Percentiles rank a stretch among this genome's conserved stretches.
Evolutionary conservation across 352 stramenopile species (phyloP).

Genomic region (Peronosclerospora sorghi): DNA sequence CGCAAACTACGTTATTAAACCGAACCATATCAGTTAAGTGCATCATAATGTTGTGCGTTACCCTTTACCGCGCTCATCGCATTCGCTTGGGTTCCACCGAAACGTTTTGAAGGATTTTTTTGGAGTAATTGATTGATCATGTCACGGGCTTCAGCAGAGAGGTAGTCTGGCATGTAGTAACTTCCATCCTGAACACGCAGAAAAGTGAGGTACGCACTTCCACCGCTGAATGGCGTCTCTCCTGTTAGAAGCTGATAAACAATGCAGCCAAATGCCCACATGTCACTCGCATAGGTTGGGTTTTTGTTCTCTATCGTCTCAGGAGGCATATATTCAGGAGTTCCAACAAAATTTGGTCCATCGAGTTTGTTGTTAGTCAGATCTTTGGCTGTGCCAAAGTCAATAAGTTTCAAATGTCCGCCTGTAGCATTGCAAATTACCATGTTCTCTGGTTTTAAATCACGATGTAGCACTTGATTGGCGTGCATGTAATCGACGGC

Average conservation of each 20-base stretch:
- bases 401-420: slow-evolving; percentile 63
- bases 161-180: slow-evolving; percentile 45
- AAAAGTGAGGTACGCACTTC: slow-evolving; percentile 73
- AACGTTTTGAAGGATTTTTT: slow-evolving; percentile 25
- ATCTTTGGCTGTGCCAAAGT: slow-evolving; percentile 81
- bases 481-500: slow-evolving; percentile 90
- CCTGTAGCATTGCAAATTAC: slow-evolving; percentile 52
- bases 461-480: slow-evolving; percentile 87
- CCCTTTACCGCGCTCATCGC: slow-evolving; percentile 53
- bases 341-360: slow-evolving; percentile 82
- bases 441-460: slow-evolving; percentile 95
- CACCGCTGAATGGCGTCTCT: slow-evolving; percentile 68
- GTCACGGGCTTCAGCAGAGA: slow-evolving; percentile 48
- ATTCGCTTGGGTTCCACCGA: slow-evolving; percentile 15
- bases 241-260: slow-evolving; percentile 65
- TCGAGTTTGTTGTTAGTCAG: slow-evolving; percentile 44
- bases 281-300: slow-evolving; percentile 40
- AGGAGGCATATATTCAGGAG: slow-evolving; percentile 81
- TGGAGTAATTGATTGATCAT: slow-evolving; percentile 50
- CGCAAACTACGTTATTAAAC: background rate
- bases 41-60: slow-evolving; percentile 6
- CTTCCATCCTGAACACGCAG: slow-evolving; percentile 55
- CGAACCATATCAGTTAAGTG: background rate
- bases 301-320: slow-evolving; percentile 81
- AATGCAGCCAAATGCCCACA: slow-evolving; percentile 77